Conservation (phyloP, 768 basidiomycete species). For the Tricholoma sp. region DNA sequence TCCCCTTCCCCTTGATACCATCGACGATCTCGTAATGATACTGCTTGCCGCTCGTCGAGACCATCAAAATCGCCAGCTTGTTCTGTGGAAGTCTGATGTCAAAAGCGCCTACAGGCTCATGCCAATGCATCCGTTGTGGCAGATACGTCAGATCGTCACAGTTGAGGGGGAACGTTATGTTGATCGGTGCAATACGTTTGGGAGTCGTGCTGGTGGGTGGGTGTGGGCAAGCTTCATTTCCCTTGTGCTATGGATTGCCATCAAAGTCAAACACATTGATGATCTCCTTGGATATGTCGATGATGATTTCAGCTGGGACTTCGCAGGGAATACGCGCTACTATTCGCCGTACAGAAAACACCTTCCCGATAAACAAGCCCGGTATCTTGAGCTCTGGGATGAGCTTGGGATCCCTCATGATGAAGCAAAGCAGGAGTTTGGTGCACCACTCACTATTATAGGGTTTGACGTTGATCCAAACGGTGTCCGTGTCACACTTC, state of each 20-base stretch:
- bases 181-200: conserved; percentile 29
- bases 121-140: too few relatives aligned
- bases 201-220: conserved; percentile 21
- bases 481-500: background rate
- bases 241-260: conserved; percentile 14
- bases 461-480: conserved; percentile 9
- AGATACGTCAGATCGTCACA: conserved; percentile 6
- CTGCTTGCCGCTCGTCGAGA: conserved; percentile 12
- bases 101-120: too few relatives aligned
- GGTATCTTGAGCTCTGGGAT: conserved; percentile 2
- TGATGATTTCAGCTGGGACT: background rate
- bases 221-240: conserved; percentile 22
- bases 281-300: background rate
- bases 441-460: background rate
- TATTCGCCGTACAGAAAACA: conserved; percentile 1
- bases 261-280: background rate
- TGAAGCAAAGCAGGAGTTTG: conserved; percentile 3
- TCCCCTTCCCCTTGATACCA: conserved; percentile 24
- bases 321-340: background rate
- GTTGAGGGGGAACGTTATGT: conserved; percentile 23
- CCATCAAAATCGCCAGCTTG: conserved; percentile 8
- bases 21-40: conserved; percentile 24
- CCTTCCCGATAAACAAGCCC: conserved; percentile 1
- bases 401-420: conserved; percentile 6
- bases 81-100: conserved; percentile 22